Evolutionary conservation across 1,284 basidiomycete genomes (phyloP).

Genomic region (Leccinum subfulvum): DNA sequence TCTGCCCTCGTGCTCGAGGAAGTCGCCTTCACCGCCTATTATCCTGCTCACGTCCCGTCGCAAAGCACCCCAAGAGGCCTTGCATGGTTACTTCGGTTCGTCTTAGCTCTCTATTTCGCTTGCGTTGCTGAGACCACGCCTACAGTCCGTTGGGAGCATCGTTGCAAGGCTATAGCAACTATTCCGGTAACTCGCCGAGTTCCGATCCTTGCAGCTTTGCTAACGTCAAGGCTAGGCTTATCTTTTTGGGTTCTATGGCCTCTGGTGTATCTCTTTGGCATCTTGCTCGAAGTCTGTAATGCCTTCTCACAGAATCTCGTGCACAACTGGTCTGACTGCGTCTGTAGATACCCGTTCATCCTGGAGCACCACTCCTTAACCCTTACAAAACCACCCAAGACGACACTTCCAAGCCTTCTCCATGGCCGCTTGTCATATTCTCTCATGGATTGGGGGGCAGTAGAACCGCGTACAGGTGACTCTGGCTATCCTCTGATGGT

Average conservation of each 20-base stretch:
- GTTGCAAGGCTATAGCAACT: slow-evolving; percentile 44
- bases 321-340: neutral
- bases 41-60: slow-evolving; percentile 45
- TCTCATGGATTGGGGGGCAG: slow-evolving; percentile 81
- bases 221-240: slow-evolving; percentile 27
- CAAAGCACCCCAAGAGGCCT: slow-evolving; percentile 39
- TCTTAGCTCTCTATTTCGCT: slow-evolving; percentile 5
- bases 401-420: slow-evolving; percentile 21
- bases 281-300: slow-evolving; percentile 40
- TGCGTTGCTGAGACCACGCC: neutral
- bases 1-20: slow-evolving; percentile 52
- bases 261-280: slow-evolving; percentile 48
- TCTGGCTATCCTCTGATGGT: neutral
- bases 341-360: slow-evolving; percentile 54
- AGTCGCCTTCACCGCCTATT: slow-evolving; percentile 58
- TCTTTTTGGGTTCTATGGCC: slow-evolving; percentile 49
- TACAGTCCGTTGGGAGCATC: slow-evolving; percentile 44
- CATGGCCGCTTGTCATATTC: slow-evolving; percentile 76
- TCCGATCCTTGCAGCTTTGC: neutral
- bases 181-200: slow-evolving; percentile 33
- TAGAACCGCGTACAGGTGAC: slow-evolving; percentile 66
- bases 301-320: neutral
- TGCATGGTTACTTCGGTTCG: slow-evolving; percentile 53
- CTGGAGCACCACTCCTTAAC: slow-evolving; percentile 52
- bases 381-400: slow-evolving; percentile 26